Evolutionary conservation across 2,329 filamentous ascomycete genomes (phyloP).

Genomic region (Beauveria rudraprayagi): DNA sequence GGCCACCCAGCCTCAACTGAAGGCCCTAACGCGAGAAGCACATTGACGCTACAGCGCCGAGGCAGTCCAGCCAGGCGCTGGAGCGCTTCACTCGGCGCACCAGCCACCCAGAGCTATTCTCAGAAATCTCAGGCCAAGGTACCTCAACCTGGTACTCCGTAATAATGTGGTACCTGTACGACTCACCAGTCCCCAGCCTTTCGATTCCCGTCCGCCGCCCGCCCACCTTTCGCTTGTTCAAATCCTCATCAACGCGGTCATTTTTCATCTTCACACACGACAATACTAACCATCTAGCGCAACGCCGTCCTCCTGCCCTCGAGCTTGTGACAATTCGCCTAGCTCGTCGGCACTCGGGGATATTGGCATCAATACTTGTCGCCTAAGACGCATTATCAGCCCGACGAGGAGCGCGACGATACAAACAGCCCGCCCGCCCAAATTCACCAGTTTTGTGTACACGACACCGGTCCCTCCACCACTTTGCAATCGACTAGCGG

Average conservation of each 20-base stretch:
- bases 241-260: not conserved
- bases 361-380: not conserved
- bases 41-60: not conserved
- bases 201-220: not conserved
- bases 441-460: not conserved
- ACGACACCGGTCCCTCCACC: not conserved
- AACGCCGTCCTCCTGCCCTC: constrained; percentile 1
- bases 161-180: too few species aligned
- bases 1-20: constrained; percentile 9
- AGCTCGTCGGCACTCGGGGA: constrained; percentile 3
- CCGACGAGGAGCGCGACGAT: not conserved
- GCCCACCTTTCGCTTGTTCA: constrained; percentile 3
- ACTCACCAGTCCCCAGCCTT: not conserved
- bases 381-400: not conserved
- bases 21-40: not conserved
- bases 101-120: not conserved
- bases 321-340: constrained; percentile 6
- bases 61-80: not conserved
- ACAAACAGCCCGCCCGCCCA: not conserved
- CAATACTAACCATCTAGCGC: constrained; percentile 9
- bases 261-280: constrained; percentile 5
- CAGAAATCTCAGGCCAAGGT: too few species aligned
- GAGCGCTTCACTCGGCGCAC: not conserved
- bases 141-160: too few species aligned
- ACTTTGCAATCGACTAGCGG: not conserved